These are phyloP conservation scores for Musa balbisiana DNA, from an alignment of 202 grass and related monocot genomes.

Conservation along the genomic window DNA sequence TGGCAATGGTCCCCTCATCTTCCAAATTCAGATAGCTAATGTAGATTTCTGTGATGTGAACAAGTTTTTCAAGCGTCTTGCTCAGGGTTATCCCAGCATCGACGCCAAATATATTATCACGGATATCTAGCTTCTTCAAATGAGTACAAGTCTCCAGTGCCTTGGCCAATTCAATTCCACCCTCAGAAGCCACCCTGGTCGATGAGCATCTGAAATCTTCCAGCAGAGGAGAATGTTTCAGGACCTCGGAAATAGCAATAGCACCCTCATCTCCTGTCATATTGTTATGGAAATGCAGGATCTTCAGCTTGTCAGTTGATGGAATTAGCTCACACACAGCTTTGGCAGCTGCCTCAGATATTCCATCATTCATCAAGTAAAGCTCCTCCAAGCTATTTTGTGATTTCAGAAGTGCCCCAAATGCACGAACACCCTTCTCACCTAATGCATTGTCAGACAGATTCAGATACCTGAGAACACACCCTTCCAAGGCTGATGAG, in stretches of 20 bases:
- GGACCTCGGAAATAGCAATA: slow-evolving; percentile 42
- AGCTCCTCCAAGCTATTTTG: slow-evolving; percentile 55
- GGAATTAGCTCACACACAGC: slow-evolving; percentile 54
- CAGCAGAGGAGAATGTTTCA: slow-evolving; percentile 47
- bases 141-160: slow-evolving; percentile 43
- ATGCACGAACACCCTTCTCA: slow-evolving; percentile 75
- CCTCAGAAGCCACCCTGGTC: slow-evolving; percentile 42
- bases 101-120: slow-evolving; percentile 73
- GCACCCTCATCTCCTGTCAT: slow-evolving; percentile 76
- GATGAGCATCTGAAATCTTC: slow-evolving; percentile 65
- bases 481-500: slow-evolving; percentile 50
- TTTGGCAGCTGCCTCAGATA: slow-evolving; percentile 58
- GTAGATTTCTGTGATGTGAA: slow-evolving; percentile 48
- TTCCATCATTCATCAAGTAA: slow-evolving; percentile 68
- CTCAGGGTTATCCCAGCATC: slow-evolving; percentile 50
- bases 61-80: slow-evolving; percentile 45
- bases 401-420: slow-evolving; percentile 55
- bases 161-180: slow-evolving; percentile 48
- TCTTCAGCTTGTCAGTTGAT: slow-evolving; percentile 50
- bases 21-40: slow-evolving; percentile 73
- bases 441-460: slow-evolving; percentile 71
- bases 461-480: slow-evolving; percentile 47
- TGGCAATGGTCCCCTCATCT: slow-evolving; percentile 43
- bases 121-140: slow-evolving; percentile 66
- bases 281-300: slow-evolving; percentile 62